Percentiles rank a stretch among this genome's conserved stretches.
These are phyloP conservation scores for Colletotrichum spinosum DNA, from an alignment of 2,329 filamentous ascomycete species.

Conservation along the genomic window DNA sequence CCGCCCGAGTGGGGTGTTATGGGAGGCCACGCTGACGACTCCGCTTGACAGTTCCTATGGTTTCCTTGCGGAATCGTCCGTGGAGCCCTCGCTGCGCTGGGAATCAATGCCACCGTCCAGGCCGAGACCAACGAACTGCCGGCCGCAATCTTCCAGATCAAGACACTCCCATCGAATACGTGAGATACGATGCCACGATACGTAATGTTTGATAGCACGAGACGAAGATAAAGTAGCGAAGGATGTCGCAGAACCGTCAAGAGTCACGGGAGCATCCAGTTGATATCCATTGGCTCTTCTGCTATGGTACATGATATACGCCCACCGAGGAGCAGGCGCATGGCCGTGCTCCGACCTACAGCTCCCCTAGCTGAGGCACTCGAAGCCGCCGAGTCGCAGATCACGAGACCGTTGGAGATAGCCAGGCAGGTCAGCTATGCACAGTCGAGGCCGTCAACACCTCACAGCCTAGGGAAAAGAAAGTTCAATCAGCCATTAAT, in stretches of 20 bases:
- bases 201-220: neutral
- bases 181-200: slow-evolving; percentile 48
- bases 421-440: slow-evolving; percentile 16
- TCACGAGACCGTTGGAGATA: slow-evolving; percentile 18
- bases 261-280: neutral
- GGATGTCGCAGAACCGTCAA: neutral
- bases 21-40: slow-evolving; percentile 7
- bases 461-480: slow-evolving; percentile 45
- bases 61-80: slow-evolving; percentile 95
- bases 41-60: slow-evolving; percentile 79
- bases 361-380: neutral
- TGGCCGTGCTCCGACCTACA: too few species aligned
- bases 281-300: slow-evolving; percentile 2
- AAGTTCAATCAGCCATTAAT: slow-evolving; percentile 45
- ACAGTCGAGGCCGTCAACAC: slow-evolving; percentile 24
- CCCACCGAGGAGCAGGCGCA: slow-evolving; percentile 11
- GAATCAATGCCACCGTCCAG: slow-evolving; percentile 90
- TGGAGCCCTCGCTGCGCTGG: slow-evolving; percentile 91
- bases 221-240: neutral
- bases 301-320: slow-evolving; percentile 18
- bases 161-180: slow-evolving; percentile 78
- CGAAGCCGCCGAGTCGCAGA: slow-evolving; percentile 22
- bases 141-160: slow-evolving; percentile 94
- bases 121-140: slow-evolving; percentile 91
- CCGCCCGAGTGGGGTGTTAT: neutral